These are phyloP conservation scores for Hexamita inflata DNA, from an alignment of 208 protist genomes.

Conservation along the genomic window DNA sequence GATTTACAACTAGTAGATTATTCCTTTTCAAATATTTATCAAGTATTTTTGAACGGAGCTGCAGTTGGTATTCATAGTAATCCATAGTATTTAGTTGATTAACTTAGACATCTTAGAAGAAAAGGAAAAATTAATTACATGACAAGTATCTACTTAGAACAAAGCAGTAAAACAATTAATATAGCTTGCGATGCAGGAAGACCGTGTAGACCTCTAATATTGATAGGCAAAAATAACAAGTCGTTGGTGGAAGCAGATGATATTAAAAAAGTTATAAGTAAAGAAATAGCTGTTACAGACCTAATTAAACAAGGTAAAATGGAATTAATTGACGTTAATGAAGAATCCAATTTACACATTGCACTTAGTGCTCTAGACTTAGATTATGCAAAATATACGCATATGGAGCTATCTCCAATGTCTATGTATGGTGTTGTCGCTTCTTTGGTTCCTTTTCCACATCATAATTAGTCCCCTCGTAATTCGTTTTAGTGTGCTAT, in stretches of 20 bases:
- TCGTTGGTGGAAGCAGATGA: neutral
- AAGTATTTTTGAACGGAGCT: constrained; percentile 18
- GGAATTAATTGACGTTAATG: constrained; percentile 98
- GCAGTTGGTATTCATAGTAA: constrained; percentile 8
- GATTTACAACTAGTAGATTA: neutral
- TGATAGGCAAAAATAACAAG: constrained; percentile 59
- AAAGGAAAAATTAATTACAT: neutral
- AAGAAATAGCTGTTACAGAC: constrained; percentile 54
- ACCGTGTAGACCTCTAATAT: constrained; percentile 74
- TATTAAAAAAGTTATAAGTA: neutral
- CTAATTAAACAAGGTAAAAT: constrained; percentile 69
- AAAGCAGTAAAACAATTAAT: constrained; percentile 52
- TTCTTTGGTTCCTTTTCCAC: constrained; percentile 93
- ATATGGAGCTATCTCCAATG: constrained; percentile 72
- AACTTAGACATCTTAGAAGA: neutral
- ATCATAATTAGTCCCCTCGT: constrained; percentile 99
- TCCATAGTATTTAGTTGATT: neutral
- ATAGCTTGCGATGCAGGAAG: constrained; percentile 72
- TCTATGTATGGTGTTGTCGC: constrained; percentile 65
- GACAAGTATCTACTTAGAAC: neutral
- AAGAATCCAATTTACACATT: constrained; percentile 81
- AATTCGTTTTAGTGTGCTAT: constrained; percentile 99
- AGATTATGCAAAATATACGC: constrained; percentile 49
- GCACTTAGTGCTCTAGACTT: constrained; percentile 72
- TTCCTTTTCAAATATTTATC: neutral